Conservation (phyloP, 768 basidiomycete genomes). For the Lyophyllum atratum region DNA sequence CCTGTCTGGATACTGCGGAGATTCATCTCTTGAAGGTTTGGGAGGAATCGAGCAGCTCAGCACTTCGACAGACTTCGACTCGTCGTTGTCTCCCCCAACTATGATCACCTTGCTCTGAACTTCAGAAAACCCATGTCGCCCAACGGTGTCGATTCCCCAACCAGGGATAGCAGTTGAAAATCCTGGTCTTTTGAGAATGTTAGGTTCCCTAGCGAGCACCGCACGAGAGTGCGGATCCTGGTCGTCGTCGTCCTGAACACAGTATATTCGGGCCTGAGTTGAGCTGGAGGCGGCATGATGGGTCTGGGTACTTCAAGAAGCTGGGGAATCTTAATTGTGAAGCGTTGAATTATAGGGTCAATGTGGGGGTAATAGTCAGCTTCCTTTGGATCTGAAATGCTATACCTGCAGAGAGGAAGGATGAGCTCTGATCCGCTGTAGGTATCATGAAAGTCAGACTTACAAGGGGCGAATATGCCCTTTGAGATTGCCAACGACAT, state of each 20-base stretch:
- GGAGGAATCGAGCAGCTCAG: not conserved
- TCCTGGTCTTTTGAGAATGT: not conserved
- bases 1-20: not conserved
- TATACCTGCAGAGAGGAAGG: slow-evolving; percentile 13
- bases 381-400: slow-evolving; percentile 13
- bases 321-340: slow-evolving; percentile 19
- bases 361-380: slow-evolving; percentile 18
- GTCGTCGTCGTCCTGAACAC: not conserved
- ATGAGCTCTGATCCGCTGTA: not conserved
- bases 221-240: not conserved
- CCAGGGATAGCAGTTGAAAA: too few relatives aligned
- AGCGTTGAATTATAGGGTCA: slow-evolving; percentile 26
- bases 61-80: too few relatives aligned
- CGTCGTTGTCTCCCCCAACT: too few relatives aligned
- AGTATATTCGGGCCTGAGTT: not conserved
- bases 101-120: too few relatives aligned
- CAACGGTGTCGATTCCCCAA: too few relatives aligned
- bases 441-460: not conserved
- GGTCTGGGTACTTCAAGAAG: not conserved
- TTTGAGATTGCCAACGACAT: not conserved
- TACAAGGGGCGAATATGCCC: not conserved
- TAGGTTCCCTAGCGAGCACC: not conserved
- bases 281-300: not conserved
- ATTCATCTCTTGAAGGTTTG: not conserved
- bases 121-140: too few relatives aligned